These are phyloP conservation scores for Podila clonocystis DNA, from an alignment of 192 early-diverging fungal species.

Conservation along the genomic window DNA sequence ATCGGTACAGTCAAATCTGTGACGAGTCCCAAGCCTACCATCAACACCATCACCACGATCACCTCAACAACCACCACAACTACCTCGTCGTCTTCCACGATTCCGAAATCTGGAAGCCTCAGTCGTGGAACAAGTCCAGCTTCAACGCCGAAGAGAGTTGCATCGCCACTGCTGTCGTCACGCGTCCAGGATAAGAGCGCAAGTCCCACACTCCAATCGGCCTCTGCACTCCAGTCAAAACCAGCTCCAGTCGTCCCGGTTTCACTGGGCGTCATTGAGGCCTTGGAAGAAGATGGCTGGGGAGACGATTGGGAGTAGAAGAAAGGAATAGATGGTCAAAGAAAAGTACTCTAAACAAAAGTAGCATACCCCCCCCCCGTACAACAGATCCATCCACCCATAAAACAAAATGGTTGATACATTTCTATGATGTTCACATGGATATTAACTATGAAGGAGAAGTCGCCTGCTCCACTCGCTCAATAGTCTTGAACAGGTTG, in stretches of 20 bases:
- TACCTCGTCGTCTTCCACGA: neutral
- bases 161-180: slow-evolving; percentile 20
- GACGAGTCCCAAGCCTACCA: neutral
- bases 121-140: slow-evolving; percentile 23
- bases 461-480: slow-evolving; percentile 22
- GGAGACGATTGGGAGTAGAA: slow-evolving; percentile 41
- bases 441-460: neutral
- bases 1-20: slow-evolving; percentile 2
- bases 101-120: neutral
- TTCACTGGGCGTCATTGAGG: slow-evolving; percentile 18
- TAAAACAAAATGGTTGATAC: no score
- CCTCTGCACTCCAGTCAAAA: neutral
- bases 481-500: slow-evolving; percentile 39
- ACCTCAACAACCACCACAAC: neutral
- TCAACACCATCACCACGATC: neutral
- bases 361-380: neutral
- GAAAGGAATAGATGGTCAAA: neutral
- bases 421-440: no score
- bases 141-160: slow-evolving; percentile 23
- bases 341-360: neutral
- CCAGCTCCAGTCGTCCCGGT: neutral
- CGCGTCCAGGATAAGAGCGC: neutral
- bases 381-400: neutral
- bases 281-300: slow-evolving; percentile 42
- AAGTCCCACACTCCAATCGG: neutral